Evolutionary conservation across 2,329 filamentous ascomycete genomes (phyloP).

Genomic region (Trichophyton verrucosum): DNA sequence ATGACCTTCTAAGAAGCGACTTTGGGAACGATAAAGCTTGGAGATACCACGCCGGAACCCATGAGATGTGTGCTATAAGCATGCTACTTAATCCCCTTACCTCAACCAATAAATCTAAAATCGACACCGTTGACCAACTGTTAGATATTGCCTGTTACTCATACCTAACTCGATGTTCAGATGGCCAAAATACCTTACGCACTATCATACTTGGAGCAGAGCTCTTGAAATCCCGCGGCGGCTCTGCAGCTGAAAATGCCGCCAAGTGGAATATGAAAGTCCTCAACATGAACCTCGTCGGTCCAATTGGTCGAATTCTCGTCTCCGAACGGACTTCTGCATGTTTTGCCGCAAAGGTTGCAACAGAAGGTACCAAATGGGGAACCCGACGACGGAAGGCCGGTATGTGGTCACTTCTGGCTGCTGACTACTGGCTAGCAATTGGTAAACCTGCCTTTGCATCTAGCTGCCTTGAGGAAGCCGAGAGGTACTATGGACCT

Average conservation of each 20-base stretch:
- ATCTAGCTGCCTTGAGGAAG: slow-evolving; percentile 62
- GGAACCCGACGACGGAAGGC: slow-evolving; percentile 70
- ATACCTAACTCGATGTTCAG: slow-evolving; percentile 72
- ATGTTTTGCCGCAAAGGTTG: slow-evolving; percentile 65
- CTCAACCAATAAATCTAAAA: slow-evolving; percentile 59
- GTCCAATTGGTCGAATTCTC: slow-evolving; percentile 64
- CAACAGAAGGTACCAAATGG: slow-evolving; percentile 53
- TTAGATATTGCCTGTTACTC: slow-evolving; percentile 86
- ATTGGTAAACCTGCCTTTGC: slow-evolving; percentile 67
- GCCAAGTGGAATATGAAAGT: slow-evolving; percentile 72
- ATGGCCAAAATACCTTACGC: slow-evolving; percentile 68
- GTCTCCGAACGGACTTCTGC: slow-evolving; percentile 75
- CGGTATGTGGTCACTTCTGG: slow-evolving; percentile 75
- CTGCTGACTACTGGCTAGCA: slow-evolving; percentile 70
- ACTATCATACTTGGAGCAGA: slow-evolving; percentile 67
- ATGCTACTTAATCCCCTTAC: slow-evolving; percentile 64
- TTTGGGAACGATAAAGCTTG: slow-evolving; percentile 94
- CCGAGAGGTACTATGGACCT: slow-evolving; percentile 42
- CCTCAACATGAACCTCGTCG: slow-evolving; percentile 65
- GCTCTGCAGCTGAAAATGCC: slow-evolving; percentile 70
- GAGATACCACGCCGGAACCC: slow-evolving; percentile 84
- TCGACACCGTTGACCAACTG: slow-evolving; percentile 73
- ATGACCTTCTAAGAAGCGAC: slow-evolving; percentile 77
- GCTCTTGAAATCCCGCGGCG: slow-evolving; percentile 67
- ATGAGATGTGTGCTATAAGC: slow-evolving; percentile 87